Evolutionary conservation across 768 basidiomycete genomes (phyloP), one percentile per base, ranked within the genome.

Genomic region (Hydnomerulius pinastri): DNA sequence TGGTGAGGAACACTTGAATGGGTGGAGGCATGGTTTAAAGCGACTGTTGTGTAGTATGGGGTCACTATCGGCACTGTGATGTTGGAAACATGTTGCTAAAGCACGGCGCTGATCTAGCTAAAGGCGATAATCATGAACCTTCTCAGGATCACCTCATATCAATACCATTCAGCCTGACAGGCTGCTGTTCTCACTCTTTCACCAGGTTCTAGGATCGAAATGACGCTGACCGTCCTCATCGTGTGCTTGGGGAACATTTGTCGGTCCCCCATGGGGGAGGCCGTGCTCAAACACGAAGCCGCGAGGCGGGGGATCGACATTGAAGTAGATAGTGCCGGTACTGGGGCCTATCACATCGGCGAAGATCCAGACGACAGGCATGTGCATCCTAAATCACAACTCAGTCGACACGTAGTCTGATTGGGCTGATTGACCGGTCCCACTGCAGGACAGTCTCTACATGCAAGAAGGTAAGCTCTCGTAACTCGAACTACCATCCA

Each of bases 231-330:
- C 46, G 87, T 86, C 25, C 79, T 92, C 42, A 69, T 91, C 53
- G 88, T 92, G 30, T 92, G 90, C 57, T 69, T 91, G 50, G 89
- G 89, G 11, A 92, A 92, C 64, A 91, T 92, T 51, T 92, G 92
- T 64, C 85, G 93, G 28, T 92, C 90, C 20, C 92, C 93, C 0
- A 91, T 96, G 83, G 93, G 92, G 25, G 91, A 94, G 71, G 93
- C 92, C 2, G 89, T 95, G 20, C 76, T 95, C 25, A 76, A 72
- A 52, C 77, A 90, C 46, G 77, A 83, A 50, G 89, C 87, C 8
- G 69, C 74, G 42, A 77, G 83, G 59, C 82, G 88, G 28, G 82
- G 82, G 11, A 61, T 90, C 33, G 77, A 85, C 42, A 75, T 94
- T 53, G 60, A 67, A 11, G 87, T 94, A 25, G 91, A 94, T 58